Evolutionary conservation across 1,284 basidiomycete species (phyloP).

Genomic region (Athelia sp.): DNA sequence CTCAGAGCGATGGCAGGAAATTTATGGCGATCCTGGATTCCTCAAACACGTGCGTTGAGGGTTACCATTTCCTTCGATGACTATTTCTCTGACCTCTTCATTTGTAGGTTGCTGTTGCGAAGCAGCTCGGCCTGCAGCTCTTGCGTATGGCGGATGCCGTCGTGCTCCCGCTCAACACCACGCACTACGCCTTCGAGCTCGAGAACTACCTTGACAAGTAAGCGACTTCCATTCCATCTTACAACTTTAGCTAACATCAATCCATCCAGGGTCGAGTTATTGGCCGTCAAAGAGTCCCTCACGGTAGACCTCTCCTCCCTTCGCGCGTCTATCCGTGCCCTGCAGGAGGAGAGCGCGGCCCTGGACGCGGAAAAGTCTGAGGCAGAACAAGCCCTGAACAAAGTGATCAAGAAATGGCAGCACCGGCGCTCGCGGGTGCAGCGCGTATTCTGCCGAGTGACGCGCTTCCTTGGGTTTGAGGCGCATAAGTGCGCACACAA

Average conservation of each 20-base stretch:
- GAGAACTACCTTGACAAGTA: conserved; percentile 45
- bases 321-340: conserved; percentile 40
- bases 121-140: conserved; percentile 59
- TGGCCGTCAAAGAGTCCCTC: conserved; percentile 17
- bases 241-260: not conserved
- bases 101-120: conserved; percentile 56
- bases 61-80: no score
- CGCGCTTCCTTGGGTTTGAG: conserved; percentile 17
- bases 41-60: conserved; percentile 47
- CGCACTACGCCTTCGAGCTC: conserved; percentile 57
- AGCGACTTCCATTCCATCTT: conserved; percentile 9
- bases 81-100: conserved; percentile 2
- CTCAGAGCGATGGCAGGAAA: conserved; percentile 64
- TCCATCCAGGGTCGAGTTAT: conserved; percentile 24
- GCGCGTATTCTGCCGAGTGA: conserved; percentile 25
- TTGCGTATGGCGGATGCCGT: conserved; percentile 59
- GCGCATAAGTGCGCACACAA: not conserved
- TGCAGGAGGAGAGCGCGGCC: conserved; percentile 46
- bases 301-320: conserved; percentile 27
- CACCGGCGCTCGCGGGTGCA: conserved; percentile 22
- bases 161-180: conserved; percentile 70
- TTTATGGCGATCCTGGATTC: conserved; percentile 73
- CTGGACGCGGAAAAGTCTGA: conserved; percentile 46
- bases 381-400: conserved; percentile 30
- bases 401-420: conserved; percentile 29